Evolutionary conservation across 192 early-diverging fungal genomes (phyloP), one percentile per base, ranked within the genome.

Genomic region (Podila minutissima): DNA sequence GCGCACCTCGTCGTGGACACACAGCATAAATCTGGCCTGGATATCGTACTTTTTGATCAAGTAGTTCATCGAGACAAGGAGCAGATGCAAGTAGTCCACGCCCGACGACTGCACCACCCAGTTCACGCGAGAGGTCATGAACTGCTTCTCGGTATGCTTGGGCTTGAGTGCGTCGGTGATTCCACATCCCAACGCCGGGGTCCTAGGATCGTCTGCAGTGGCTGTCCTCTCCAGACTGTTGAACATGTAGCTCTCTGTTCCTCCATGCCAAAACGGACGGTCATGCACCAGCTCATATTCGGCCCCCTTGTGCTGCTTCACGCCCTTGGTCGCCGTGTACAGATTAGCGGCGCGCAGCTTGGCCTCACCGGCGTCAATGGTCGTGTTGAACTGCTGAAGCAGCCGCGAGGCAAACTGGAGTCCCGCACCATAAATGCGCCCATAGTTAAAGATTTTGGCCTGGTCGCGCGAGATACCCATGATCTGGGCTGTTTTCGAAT

Each of bases 41-140:
- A 99, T 95, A 6, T 88, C 71, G 71, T 97, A 90, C 51, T 91
- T 86, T 20, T 91, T 81, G 37, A 93, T 89, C 67, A 99, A 73
- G 72, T 98, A 95, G 50, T 89, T 75, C 93, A 97, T 95, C 9
- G 94, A 91, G 0, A 94, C 94, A 17, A 99, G 81, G 12, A 99
- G 83, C 62, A 99, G 81, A 74, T 99, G 97, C 11, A 99, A 82
- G 74, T 99, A 99, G 70, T 99, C 97, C 29, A 98, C 97, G 22
- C 97, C 98, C 2, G 97, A 98, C 26, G 96, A 97, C 83, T 99
- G 98, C 6, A 99, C 97, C 2, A 94, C 96, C 98, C 98, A 99
- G 79, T 99, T 99, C 50, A 98, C 86, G 19, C 97, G 89, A 37
- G 93, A 95, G 0, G 95, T 95, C 86, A 95, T 85, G 76, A 90